A percentile compares a stretch with the other conserved stretches of the same genome.
Evolutionary conservation across 2,329 filamentous ascomycete genomes (phyloP).

Genomic region (Xenosphaeropsis pyriputrescens): DNA sequence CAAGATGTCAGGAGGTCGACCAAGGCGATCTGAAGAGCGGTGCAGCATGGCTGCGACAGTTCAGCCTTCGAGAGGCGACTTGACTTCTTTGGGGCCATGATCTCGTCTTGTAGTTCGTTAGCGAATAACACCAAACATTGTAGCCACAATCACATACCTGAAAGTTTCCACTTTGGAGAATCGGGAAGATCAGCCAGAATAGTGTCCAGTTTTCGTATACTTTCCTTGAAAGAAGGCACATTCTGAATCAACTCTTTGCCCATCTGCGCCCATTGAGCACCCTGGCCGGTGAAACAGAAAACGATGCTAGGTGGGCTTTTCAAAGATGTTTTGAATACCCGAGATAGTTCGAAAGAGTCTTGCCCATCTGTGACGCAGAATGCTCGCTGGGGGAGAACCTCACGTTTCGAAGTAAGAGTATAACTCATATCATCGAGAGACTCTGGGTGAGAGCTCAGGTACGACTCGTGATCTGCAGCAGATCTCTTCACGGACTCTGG

Average conservation of each 20-base stretch:
- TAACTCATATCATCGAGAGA: slow-evolving; percentile 13
- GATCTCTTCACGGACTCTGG: slow-evolving; percentile 18
- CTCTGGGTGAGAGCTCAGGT: slow-evolving; percentile 5
- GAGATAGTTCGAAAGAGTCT: too few species aligned
- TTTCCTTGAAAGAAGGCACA: slow-evolving; percentile 7
- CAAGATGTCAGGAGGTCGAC: slow-evolving; percentile 13
- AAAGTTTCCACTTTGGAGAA: neutral
- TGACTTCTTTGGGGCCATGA: slow-evolving; percentile 1
- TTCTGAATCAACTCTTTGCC: slow-evolving; percentile 9
- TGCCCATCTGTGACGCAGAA: slow-evolving; percentile 13
- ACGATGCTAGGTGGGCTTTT: slow-evolving; percentile 6
- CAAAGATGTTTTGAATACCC: slow-evolving; percentile 4
- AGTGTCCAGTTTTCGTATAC: neutral
- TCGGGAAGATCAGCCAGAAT: neutral
- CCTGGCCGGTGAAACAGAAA: slow-evolving; percentile 17
- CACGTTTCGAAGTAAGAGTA: slow-evolving; percentile 13
- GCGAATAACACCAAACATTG: slow-evolving; percentile 17
- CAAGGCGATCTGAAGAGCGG: slow-evolving; percentile 27
- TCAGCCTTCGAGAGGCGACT: neutral
- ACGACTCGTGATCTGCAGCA: slow-evolving; percentile 16
- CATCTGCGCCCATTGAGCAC: slow-evolving; percentile 15
- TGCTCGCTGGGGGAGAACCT: slow-evolving; percentile 10
- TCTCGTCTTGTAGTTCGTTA: slow-evolving; percentile 2
- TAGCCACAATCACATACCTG: neutral
- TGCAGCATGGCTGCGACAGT: slow-evolving; percentile 22